These are phyloP conservation scores for Jacaranda copaia DNA, from an alignment of 257 asterid genomes.

Conservation along the genomic window DNA sequence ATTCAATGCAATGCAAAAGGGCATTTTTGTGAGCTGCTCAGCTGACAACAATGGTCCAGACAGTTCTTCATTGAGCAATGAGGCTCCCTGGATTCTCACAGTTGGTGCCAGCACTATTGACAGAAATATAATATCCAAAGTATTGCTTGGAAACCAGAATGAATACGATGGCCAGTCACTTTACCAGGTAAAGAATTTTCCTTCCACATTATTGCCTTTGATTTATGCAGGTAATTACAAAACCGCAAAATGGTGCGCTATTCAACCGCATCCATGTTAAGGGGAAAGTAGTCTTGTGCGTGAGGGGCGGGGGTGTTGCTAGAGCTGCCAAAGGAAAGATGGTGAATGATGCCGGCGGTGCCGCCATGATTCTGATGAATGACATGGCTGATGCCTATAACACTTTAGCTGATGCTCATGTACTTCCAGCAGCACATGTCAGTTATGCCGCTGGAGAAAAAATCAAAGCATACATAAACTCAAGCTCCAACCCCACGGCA, in stretches of 20 bases:
- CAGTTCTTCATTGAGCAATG: constrained; percentile 30
- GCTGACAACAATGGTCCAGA: constrained; percentile 44
- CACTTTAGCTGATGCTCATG: constrained; percentile 29
- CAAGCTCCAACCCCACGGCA: constrained; percentile 22
- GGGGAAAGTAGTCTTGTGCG: constrained; percentile 44
- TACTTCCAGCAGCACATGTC: constrained; percentile 39
- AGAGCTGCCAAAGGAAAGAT: constrained; percentile 32
- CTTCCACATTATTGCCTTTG: constrained; percentile 30
- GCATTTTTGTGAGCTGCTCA: constrained; percentile 44
- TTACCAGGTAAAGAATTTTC: constrained; percentile 26
- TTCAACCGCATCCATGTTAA: constrained; percentile 16
- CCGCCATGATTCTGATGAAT: constrained; percentile 45
- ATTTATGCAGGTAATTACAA: constrained; percentile 25
- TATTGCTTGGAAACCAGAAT: constrained; percentile 40
- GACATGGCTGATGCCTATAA: constrained; percentile 4
- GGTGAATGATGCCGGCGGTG: constrained; percentile 50
- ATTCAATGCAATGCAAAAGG: constrained; percentile 39
- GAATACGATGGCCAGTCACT: constrained; percentile 40
- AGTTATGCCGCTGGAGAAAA: constrained; percentile 35
- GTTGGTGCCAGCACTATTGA: constrained; percentile 51
- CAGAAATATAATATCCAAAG: constrained; percentile 28
- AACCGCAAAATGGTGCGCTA: background rate
- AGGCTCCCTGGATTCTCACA: constrained; percentile 56
- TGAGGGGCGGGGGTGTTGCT: background rate
- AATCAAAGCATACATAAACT: constrained; percentile 40